A percentile compares a stretch with the other conserved stretches of the same genome.
Evolutionary conservation across 805 yeast species (phyloP).

Genomic region (Candida nitratophila): DNA sequence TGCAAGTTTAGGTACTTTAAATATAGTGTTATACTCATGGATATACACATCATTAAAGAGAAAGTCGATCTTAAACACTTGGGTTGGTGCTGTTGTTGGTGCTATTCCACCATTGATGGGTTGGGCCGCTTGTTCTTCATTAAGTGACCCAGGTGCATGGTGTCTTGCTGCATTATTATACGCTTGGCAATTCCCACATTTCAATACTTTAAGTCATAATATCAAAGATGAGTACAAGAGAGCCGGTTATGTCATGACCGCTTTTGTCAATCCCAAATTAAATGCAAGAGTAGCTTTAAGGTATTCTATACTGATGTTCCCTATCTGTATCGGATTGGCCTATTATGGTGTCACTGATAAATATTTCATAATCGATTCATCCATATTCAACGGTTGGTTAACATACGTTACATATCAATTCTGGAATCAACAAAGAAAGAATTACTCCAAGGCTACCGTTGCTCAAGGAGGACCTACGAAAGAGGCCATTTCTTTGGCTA

Average conservation of each 20-base stretch:
- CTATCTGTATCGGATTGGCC: slow-evolving; percentile 76
- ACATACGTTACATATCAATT: slow-evolving; percentile 71
- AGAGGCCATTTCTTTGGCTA: slow-evolving; percentile 56
- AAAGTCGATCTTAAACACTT: slow-evolving; percentile 78
- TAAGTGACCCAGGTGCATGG: slow-evolving; percentile 91
- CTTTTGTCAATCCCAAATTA: slow-evolving; percentile 82
- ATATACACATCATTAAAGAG: slow-evolving; percentile 87
- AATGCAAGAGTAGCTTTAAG: slow-evolving; percentile 92
- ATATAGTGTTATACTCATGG: slow-evolving; percentile 84
- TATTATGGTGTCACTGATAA: slow-evolving; percentile 79
- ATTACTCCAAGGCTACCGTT: slow-evolving; percentile 36
- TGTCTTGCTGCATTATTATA: slow-evolving; percentile 80
- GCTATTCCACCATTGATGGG: slow-evolving; percentile 99
- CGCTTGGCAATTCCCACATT: slow-evolving; percentile 99
- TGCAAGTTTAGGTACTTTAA: slow-evolving; percentile 69
- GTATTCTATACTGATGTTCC: slow-evolving; percentile 89
- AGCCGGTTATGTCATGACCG: slow-evolving; percentile 98
- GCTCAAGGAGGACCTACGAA: slow-evolving; percentile 34
- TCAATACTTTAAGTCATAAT: slow-evolving; percentile 84
- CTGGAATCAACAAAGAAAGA: slow-evolving; percentile 73
- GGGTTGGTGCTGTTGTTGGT: slow-evolving; percentile 99
- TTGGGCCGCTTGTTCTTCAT: slow-evolving; percentile 87
- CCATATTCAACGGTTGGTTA: slow-evolving; percentile 80
- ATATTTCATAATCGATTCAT: slow-evolving; percentile 74
- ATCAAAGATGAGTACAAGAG: slow-evolving; percentile 79